Conservation (phyloP, 768 basidiomycete species). For the Suillus subluteus region DNA sequence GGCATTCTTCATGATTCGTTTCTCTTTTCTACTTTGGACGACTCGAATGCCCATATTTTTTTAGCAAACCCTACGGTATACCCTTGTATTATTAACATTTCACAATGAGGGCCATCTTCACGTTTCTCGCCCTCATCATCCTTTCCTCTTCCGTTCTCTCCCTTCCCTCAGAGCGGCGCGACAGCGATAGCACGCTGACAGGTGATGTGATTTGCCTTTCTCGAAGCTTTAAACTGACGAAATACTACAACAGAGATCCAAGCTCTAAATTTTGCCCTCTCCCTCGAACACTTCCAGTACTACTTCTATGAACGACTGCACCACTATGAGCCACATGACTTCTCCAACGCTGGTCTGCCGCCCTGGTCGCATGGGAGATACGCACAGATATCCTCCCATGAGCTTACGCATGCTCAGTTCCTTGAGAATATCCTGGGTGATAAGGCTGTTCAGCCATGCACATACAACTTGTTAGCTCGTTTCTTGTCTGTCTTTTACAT, state of each 20-base stretch:
- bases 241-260: slow-evolving; percentile 11
- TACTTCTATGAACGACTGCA: slow-evolving; percentile 50
- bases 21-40: background rate
- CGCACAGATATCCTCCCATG: slow-evolving; percentile 56
- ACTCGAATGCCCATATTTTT: background rate
- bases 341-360: slow-evolving; percentile 50
- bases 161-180: slow-evolving; percentile 5
- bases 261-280: slow-evolving; percentile 51
- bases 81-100: background rate
- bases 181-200: background rate
- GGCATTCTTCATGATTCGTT: background rate
- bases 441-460: slow-evolving; percentile 53
- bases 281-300: slow-evolving; percentile 51
- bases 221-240: slow-evolving; percentile 27
- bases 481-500: background rate
- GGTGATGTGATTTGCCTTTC: slow-evolving; percentile 33
- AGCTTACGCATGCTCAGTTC: slow-evolving; percentile 56
- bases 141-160: slow-evolving; percentile 3
- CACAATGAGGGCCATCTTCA: background rate
- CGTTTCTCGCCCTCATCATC: background rate
- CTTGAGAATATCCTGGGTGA: slow-evolving; percentile 49
- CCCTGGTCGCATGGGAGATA: slow-evolving; percentile 53
- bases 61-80: background rate
- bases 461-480: slow-evolving; percentile 58
- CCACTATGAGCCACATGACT: slow-evolving; percentile 49